phyloP scores from a whole-genome alignment of 148 eudicot species.

The Spergularia marina region DNA sequence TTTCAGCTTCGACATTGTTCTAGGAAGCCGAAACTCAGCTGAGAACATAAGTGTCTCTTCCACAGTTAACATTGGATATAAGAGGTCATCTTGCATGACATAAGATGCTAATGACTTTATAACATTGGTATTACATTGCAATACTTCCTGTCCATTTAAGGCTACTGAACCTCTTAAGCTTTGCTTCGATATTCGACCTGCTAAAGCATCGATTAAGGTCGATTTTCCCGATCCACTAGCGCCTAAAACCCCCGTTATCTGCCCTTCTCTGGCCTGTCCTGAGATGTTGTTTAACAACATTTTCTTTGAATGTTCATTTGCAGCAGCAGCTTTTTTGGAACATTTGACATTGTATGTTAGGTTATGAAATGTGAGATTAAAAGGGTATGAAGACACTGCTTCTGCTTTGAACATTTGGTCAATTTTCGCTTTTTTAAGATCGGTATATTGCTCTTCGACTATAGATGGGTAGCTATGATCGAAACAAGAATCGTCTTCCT shows the following conservation, averaged over 20 bases:
- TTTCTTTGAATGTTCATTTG: conserved; percentile 14
- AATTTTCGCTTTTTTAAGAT: no score
- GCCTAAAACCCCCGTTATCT: conserved; percentile 75
- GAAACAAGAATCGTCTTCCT: no score
- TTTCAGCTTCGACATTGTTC: conserved; percentile 60
- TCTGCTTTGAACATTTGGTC: no score
- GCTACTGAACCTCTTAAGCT: conserved; percentile 36
- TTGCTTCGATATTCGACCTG: conserved; percentile 65
- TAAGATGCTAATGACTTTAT: conserved; percentile 47
- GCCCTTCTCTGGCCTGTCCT: conserved; percentile 79
- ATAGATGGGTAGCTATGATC: no score
- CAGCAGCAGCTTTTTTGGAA: conserved; percentile 28
- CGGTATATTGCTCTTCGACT: no score
- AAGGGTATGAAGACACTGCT: conserved; percentile 8
- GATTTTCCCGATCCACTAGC: conserved; percentile 92
- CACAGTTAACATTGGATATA: conserved; percentile 84
- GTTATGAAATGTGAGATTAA: conserved; percentile 16
- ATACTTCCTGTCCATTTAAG: conserved; percentile 47
- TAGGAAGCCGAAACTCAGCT: conserved; percentile 75
- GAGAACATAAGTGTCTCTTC: conserved; percentile 83
- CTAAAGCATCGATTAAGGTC: conserved; percentile 80
- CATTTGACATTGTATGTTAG: conserved; percentile 20
- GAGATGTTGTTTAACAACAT: conserved; percentile 47
- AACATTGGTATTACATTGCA: conserved; percentile 19
- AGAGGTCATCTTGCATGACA: conserved; percentile 88